Evolutionary conservation across 495 filamentous ascomycete species (phyloP), one percentile per base, ranked within the genome.

Genomic region (Aeminium ludgeri): DNA sequence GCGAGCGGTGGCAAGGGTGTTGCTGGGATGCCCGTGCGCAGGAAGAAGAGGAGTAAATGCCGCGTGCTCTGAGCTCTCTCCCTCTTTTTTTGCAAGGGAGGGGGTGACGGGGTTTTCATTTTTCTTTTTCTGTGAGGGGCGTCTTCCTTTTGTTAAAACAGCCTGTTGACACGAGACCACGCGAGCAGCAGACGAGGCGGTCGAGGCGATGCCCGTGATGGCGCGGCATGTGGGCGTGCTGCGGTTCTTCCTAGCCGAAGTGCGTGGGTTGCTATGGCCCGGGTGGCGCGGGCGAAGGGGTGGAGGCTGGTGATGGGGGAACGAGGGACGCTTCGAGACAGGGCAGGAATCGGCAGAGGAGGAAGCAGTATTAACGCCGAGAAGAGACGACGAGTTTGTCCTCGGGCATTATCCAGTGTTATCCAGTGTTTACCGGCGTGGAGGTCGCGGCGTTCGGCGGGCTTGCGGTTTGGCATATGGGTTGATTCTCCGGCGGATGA

Each of bases 21-120:
- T 25, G 19, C 28, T 34, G 29, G 36, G 39, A 48, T 38, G 38
- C 48, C 33, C 23, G 46, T 40, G 30, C 58, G 55, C 44, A 48
- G 49, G 62, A 74, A 72, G 67, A 89, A 82, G 72, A 82, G 75
- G 66, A 66, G 73, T 43, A 68, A 64, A 43, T 84, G 80, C 68
- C 76, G 69, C 57, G 74, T 82, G 52, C 61, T 84, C 54, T 86
- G 66, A 72, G 50, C 40, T 10, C n/a, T 17, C 15, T 10, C 7
- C 38, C 29, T 12, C 29, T 27, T 30, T 12, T n/a, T n/a, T n/a
- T n/a, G n/a, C n/a, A n/a, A n/a, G 12, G 34, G n/a, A 20, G 6
- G 1, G 23, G 23, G 23, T 8, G 23, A 25, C 3, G 23, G 23
- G 23, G 3, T 8, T 25, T 25, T 25, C 23, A 4, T 25, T 25